Evolutionary conservation across 352 stramenopile species (phyloP), one percentile per base, ranked within the genome.

Genomic region (Pythium brassicae): DNA sequence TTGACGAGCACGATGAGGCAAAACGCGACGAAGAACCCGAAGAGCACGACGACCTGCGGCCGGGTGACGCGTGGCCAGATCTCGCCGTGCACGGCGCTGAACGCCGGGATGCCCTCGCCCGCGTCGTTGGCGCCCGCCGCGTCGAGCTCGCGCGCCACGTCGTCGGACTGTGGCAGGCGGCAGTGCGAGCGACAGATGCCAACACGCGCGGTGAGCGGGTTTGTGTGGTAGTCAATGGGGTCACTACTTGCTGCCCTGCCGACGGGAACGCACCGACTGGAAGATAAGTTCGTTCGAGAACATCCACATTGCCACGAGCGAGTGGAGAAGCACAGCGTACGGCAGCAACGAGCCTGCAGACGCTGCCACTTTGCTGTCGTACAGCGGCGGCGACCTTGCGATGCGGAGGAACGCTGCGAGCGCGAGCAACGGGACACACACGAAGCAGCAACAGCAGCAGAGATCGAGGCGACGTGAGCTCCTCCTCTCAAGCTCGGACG

Each of bases 231-330:
- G n/a, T n/a, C n/a, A n/a, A n/a, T n/a, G n/a, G n/a, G n/a, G n/a
- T n/a, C n/a, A n/a, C n/a, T n/a, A n/a, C n/a, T n/a, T n/a, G n/a
- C n/a, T n/a, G n/a, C n/a, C n/a, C n/a, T n/a, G n/a, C n/a, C n/a
- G n/a, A n/a, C n/a, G n/a, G n/a, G 26, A 39, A 34, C 63, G 35
- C 64, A 76, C 76, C 11, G 72, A 81, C 62, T 91, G 77, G 55
- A 94, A 94, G 57, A 94, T 92, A 52, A 71, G 66, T n/a, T 78
- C 71, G 62, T 94, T 94, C 23, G 84, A 94, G 57, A 89, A 92
- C 84, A 94, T 91, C 84, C 84, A 94, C 68, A 94, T 76, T 1
- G 76, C 81, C 12, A 92, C 59, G 23, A 92, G 60, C 35, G 72
- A 87, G 59, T 92, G 84, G 27, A 89, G 58, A 14, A 94, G 26